These are phyloP conservation scores for Kluyveromyces marxianus DNA, from an alignment of 1,139 yeast genomes.

Conservation along the genomic window DNA sequence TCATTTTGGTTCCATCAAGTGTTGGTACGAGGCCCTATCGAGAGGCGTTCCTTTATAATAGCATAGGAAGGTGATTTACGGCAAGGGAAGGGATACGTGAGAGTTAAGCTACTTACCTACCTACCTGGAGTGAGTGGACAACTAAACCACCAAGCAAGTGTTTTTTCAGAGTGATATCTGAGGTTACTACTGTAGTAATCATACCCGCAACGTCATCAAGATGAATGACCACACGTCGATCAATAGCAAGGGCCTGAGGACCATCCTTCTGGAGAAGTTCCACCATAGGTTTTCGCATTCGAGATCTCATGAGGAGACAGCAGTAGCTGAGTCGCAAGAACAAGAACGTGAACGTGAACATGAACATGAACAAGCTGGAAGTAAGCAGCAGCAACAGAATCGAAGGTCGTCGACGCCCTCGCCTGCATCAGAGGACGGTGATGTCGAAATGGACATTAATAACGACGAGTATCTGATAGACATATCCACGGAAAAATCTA, in stretches of 20 bases:
- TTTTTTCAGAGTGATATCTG: no score
- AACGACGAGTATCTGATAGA: not conserved
- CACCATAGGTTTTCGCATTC: conserved; percentile 14
- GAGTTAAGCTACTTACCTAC: no score
- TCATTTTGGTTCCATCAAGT: no score
- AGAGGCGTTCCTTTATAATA: no score
- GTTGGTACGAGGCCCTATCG: no score
- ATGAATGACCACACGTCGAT: conserved; percentile 2
- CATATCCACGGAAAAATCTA: not conserved
- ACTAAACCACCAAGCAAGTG: no score
- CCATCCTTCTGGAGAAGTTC: conserved; percentile 17
- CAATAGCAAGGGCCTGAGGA: conserved; percentile 2
- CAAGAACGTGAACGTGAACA: not conserved
- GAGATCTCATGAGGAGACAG: not conserved
- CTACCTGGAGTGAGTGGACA: no score
- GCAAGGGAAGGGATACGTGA: no score
- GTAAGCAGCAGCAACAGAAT: not conserved
- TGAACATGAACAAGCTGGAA: not conserved
- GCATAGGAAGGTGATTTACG: no score
- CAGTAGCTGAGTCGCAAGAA: not conserved
- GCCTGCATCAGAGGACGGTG: not conserved
- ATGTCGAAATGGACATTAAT: not conserved
- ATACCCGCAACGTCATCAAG: not conserved
- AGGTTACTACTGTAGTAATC: not conserved
- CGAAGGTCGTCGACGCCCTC: not conserved